Evolutionary conservation across 1,139 yeast species (phyloP), one percentile per base, ranked within the genome.

Genomic region (Candida frijolesensis): DNA sequence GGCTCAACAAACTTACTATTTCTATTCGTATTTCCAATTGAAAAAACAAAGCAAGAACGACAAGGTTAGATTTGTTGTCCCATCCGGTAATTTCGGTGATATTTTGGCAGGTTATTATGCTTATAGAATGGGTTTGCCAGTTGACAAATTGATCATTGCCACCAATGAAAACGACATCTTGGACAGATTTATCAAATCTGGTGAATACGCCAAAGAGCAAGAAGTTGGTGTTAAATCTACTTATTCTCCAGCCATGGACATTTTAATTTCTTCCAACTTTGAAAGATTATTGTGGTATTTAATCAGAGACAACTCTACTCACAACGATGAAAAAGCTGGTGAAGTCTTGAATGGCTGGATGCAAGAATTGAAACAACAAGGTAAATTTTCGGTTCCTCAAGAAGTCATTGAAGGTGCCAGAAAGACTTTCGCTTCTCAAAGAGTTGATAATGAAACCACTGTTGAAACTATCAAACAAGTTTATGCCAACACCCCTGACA

Each of bases 31-130:
- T 76, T 92, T 94, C 80, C 85, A 85, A 65, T 78, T 91, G 54
- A 64, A 70, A 55, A 82, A 82, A 60, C 64, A 74, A 38, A 48
- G 44, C 27, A 72, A 74, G 47, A 62, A 66, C 42, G 51, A 70
- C 46, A 82, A 82, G 60, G 83, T 89, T 51, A 86, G 90, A 62
- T 94, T 83, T 65, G 96, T 94, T 45, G 99, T 94, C 45, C 99
- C 99, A 61, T 87, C 96, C 51, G 99, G 99, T 64, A 94, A 94
- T 78, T 94, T 94, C 70, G 99, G 99, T 65, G 99, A 94, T 66
- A 92, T 94, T 53, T 82, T 95, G 52, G 99, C 99, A 32, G 99
- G 99, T 52, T 94, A 86, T 70, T 94, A 83, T 65, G 98, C 99
- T 49, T 84, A 86, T 68, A 81, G 87, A 68, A 91, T 94, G 98